Base-by-base conservation (phyloP, 2,329 filamentous ascomycete genomes). In the Aspergillus sp. region DNA sequence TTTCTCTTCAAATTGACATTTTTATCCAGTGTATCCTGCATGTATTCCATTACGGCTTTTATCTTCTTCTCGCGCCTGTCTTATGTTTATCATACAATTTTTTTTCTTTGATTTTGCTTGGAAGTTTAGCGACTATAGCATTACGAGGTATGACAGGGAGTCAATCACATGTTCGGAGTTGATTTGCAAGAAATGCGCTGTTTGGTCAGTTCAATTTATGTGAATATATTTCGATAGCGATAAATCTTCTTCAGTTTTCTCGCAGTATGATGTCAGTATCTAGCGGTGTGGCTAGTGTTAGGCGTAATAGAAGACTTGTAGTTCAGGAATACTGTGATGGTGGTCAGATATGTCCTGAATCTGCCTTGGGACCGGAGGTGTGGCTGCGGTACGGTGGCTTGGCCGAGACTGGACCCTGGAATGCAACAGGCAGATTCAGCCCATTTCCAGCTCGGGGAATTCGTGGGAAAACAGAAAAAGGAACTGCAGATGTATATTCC, bases 1-100 rank as follows among this genome's bases (percentile, higher is more conserved):
- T 48, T 32, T 34, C 42, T 48, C 12, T 56, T 36, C 34, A 32
- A 13, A 15, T 13, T 34, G 17, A 47, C 32, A 13, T 44, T 32
- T 5, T 48, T 13, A 50, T 45, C 32, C 5, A n/a, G 22, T 26
- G 8, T 11, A 30, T 30, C 26, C n/a, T n/a, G n/a, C n/a, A 26
- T 48, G 26, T 53, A 38, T 36, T 50, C 38, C 6, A 22, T 48
- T 6, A 30, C 47, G 26, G 41, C 24, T 44, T 51, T 50, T 34
- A 13, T 30, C 53, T 39, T 57, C 47, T 54, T 57, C 41, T 49
- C 30, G 42, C 47, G 34, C 26, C 49, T 52, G 52, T 58, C 34
- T 52, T 55, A 41, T 41, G 43, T 24, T 18, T 18, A 20, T 38
- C 9, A 48, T 47, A 5, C 13, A 38, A 36, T 12, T 4, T 34